Percentiles rank a stretch among this genome's conserved stretches.
phyloP scores from a whole-genome alignment of 306 rosid genomes.

The Castanospermum australe region DNA sequence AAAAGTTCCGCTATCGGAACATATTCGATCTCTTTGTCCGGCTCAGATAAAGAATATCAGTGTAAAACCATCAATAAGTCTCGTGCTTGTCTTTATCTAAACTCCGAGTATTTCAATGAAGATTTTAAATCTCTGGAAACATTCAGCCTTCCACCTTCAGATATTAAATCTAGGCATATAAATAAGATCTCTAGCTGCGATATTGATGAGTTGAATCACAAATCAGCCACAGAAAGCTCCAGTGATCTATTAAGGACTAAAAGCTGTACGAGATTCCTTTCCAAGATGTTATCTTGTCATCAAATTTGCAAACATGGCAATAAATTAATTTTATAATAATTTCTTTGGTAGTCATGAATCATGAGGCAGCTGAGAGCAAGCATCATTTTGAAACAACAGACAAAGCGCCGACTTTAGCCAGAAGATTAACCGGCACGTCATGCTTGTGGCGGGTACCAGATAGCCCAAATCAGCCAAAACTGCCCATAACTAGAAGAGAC shows the following conservation, averaged over 20 bases:
- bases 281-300: not conserved
- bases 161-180: not conserved
- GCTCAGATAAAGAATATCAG: not conserved
- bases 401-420: not conserved
- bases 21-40: constrained; percentile 3
- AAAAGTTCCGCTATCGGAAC: not conserved
- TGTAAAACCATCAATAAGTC: not conserved
- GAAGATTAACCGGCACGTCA: not conserved
- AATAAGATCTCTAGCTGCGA: not conserved
- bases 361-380: not conserved
- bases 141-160: not conserved
- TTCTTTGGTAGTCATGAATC: not conserved
- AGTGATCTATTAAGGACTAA: not conserved
- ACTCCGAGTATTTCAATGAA: constrained; percentile 6
- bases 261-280: not conserved
- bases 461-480: not conserved
- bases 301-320: not conserved
- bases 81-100: not conserved
- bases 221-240: not conserved
- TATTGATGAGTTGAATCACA: constrained; percentile 10
- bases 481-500: not conserved
- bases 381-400: not conserved
- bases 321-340: not conserved
- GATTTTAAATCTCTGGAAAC: constrained; percentile 11
- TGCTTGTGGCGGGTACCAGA: not conserved